Conservation (phyloP, 2,329 filamentous ascomycete genomes). For the Aureobasidium sp. region DNA sequence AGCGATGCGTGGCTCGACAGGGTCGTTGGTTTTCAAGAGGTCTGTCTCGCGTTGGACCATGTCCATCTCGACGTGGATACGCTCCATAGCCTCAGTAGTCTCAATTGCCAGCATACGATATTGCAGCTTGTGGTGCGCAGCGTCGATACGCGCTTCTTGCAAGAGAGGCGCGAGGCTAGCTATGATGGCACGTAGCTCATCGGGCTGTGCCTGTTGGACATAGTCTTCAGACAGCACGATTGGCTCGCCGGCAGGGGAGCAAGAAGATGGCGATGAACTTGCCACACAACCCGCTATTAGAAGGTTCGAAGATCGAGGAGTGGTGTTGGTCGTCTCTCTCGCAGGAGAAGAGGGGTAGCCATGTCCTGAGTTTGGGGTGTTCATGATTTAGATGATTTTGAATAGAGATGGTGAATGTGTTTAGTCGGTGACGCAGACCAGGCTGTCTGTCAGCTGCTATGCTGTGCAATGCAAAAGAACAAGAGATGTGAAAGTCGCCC, state of each 20-base stretch:
- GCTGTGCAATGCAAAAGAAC: conserved; percentile 3
- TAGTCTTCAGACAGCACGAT: conserved; percentile 40
- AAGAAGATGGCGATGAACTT: conserved; percentile 29
- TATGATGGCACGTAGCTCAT: conserved; percentile 46
- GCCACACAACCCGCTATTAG: not conserved
- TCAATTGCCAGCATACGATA: conserved; percentile 77
- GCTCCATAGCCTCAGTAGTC: conserved; percentile 73
- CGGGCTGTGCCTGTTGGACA: conserved; percentile 42
- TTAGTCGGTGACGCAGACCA: not conserved
- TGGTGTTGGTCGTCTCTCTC: not conserved
- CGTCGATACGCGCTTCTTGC: conserved; percentile 68
- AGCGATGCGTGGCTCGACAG: conserved; percentile 36
- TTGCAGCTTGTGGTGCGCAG: conserved; percentile 84
- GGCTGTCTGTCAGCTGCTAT: not conserved
- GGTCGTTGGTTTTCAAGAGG: conserved; percentile 64
- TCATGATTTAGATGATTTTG: not conserved
- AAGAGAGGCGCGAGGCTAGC: conserved; percentile 43
- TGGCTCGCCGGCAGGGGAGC: conserved; percentile 25
- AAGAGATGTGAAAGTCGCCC: not conserved
- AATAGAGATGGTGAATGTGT: not conserved
- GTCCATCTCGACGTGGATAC: conserved; percentile 82
- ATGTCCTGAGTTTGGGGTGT: not conserved
- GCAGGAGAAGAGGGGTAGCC: not conserved
- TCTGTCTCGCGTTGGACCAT: conserved; percentile 86
- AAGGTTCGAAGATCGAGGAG: not conserved